Percentiles rank a stretch among this genome's conserved stretches.
phyloP scores from a whole-genome alignment of 768 basidiomycete genomes.

The Podaxis sp. region DNA sequence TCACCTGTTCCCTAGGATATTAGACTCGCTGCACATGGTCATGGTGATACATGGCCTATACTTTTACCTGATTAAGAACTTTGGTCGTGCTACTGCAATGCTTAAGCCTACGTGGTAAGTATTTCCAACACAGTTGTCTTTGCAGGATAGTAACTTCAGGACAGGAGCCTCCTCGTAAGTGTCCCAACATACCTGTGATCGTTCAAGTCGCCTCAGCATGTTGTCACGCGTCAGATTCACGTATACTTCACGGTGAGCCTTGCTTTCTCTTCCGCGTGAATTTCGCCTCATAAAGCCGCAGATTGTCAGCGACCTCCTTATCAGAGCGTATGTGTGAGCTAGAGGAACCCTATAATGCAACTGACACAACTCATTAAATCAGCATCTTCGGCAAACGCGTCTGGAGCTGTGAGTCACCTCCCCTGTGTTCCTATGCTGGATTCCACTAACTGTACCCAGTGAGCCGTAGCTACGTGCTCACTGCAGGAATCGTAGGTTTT shows the following conservation, averaged over 20 bases:
- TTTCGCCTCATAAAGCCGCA: neutral
- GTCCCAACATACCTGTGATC: neutral
- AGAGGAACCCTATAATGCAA: neutral
- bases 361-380: neutral
- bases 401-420: constrained; percentile 17
- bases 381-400: constrained; percentile 25
- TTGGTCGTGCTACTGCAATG: constrained; percentile 26
- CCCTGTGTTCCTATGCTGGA: neutral
- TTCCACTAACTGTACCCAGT: constrained; percentile 10
- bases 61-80: constrained; percentile 35
- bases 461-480: constrained; percentile 18
- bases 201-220: neutral
- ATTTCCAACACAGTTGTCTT: neutral
- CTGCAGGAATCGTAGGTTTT: constrained; percentile 4
- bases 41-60: constrained; percentile 35
- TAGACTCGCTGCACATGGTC: constrained; percentile 34
- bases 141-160: neutral
- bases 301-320: constrained; percentile 24
- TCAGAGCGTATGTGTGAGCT: constrained; percentile 18
- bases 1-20: constrained; percentile 24
- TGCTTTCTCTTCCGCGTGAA: neutral
- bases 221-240: neutral
- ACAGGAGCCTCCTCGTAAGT: constrained; percentile 10
- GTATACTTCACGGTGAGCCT: constrained; percentile 25
- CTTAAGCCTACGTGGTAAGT: constrained; percentile 29